Base-by-base conservation (phyloP, 192 early-diverging fungal species). In the Coemansia sp. region DNA sequence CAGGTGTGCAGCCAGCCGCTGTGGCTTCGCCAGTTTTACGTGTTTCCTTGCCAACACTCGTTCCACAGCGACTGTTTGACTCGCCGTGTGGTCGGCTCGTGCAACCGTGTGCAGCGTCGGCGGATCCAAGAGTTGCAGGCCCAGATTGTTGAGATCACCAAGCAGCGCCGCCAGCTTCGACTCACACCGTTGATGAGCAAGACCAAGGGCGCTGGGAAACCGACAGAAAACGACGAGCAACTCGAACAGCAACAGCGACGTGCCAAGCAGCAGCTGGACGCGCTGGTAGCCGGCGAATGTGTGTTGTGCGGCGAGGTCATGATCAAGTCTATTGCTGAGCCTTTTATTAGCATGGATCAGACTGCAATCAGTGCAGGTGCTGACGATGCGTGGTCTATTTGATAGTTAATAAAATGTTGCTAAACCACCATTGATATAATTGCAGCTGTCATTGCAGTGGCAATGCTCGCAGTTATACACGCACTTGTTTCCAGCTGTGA, bases 41-140 rank as follows among this genome's bases (percentile, higher is more conserved):
- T 94, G 23, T 99, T 98, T 60, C 94, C 95, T 2, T 99, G 97
- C 70, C 89, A 94, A 60, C 96, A 98, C 70, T 87, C 88, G 5
- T 96, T 94, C 82, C 97, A 99, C 76, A 85, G 91, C 6, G 94
- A 97, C 66, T 98, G 95, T 73, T 72, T 99, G 51, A 90, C 88
- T 22, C 79, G 86, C 37, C 82, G 81, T 60, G 91, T 93, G 9
- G 75, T 76, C 7, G 61, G 68, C 38, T 53, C 67, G 9, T 74
- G 75, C 64, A 77, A 76, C 55, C 69, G 75, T 9, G 73, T 77
- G 15, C 83, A 81, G 61, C 67, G 74, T 2, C 67, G 67, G 12
- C 72, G 78, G n/a, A 78, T 84, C 24, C 70, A 72, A 1, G 78
- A 84, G 39, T 57, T 76, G 49, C 83, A 84, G 59, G 59, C 49